Base-by-base conservation (phyloP, 148 eudicot species). In the Talinum fruticosum region DNA sequence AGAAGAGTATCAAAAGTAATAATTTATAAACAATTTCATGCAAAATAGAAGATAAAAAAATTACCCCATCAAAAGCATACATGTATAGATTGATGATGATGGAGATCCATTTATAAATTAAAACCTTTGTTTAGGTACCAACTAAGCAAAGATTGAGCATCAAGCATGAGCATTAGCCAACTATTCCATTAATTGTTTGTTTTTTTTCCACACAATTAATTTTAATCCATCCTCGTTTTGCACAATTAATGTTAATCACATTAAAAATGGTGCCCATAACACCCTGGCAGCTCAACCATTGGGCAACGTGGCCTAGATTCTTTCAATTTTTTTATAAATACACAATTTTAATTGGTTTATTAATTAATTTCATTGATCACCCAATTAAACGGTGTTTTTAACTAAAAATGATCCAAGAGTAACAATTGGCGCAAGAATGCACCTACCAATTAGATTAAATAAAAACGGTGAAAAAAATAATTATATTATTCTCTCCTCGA, bases 291-390 rank as follows among this genome's bases (percentile, higher is more conserved):
- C 53, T 2, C 69, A 29, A 53, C 67, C 1, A 81, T 81, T 82
- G 84, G 81, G 69, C 69, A 82, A 82, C 54, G 84, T 82, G 80
- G 77, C 30, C 73, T 78, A 78, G 81, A 78, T 78, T 57, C 75
- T 34, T 13, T 71, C 79, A 33, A 47, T 36, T 76, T 62, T 26
- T 62, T 26, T 62, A 23, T n/a, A 62, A 62, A n/a, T n/a, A n/a
- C 18, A 62, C 6, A 32, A 8, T 12, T n/a, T 71, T 81, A 49
- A 62, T 66, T 71, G 65, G 67, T 47, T 49, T 71, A 45, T 18
- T 61, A 47, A 28, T 28, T 62, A 28, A 54, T 8, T 18, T 44
- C 71, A 71, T 80, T 67, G 66, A 15, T 75, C 54, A 75, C 71
- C 71, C 38, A 76, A 76, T 76, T 81, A 64, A 45, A 71, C 28